Evolutionary conservation across 495 filamentous ascomycete species (phyloP).

Genomic region (Neurospora tetraspora): DNA sequence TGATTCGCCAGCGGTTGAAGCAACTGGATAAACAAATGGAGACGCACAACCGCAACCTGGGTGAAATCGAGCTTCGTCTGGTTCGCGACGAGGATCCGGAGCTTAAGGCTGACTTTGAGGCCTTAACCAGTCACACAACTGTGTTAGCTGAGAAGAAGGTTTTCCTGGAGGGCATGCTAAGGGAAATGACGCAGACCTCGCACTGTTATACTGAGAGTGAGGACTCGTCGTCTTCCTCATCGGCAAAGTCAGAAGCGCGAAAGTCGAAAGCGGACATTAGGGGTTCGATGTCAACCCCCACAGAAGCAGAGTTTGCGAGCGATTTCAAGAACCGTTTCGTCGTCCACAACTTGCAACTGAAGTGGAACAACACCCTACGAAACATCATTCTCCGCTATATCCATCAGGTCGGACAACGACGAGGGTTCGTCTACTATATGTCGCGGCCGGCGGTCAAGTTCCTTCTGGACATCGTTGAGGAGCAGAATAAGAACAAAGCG

Average conservation of each 20-base stretch:
- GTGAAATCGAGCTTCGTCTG: conserved; percentile 54
- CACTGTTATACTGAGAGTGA: conserved; percentile 8
- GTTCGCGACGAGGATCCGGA: conserved; percentile 45
- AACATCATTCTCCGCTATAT: conserved; percentile 97
- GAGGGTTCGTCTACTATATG: conserved; percentile 97
- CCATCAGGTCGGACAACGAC: conserved; percentile 90
- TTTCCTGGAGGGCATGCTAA: conserved; percentile 68
- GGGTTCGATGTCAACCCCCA: conserved; percentile 34
- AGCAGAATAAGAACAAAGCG: conserved; percentile 63
- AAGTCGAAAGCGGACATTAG: conserved; percentile 11
- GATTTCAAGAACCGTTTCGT: conserved; percentile 99
- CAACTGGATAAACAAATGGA: conserved; percentile 68
- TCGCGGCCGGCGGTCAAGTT: conserved; percentile 94
- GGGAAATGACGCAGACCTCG: conserved; percentile 41
- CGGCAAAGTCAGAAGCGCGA: conserved; percentile 6
- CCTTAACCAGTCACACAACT: conserved; percentile 57
- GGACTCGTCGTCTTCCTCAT: background rate
- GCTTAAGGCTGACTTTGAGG: conserved; percentile 51
- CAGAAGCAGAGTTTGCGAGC: conserved; percentile 60
- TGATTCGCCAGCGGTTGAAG: conserved; percentile 71
- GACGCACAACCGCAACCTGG: conserved; percentile 55
- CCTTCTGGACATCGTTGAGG: conserved; percentile 92
- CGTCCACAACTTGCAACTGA: conserved; percentile 91
- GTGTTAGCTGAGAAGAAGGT: conserved; percentile 62
- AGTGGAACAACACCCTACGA: conserved; percentile 93